phyloP scores from a whole-genome alignment of 768 basidiomycete species.

The Rhodosporidiobolus odoratus region DNA sequence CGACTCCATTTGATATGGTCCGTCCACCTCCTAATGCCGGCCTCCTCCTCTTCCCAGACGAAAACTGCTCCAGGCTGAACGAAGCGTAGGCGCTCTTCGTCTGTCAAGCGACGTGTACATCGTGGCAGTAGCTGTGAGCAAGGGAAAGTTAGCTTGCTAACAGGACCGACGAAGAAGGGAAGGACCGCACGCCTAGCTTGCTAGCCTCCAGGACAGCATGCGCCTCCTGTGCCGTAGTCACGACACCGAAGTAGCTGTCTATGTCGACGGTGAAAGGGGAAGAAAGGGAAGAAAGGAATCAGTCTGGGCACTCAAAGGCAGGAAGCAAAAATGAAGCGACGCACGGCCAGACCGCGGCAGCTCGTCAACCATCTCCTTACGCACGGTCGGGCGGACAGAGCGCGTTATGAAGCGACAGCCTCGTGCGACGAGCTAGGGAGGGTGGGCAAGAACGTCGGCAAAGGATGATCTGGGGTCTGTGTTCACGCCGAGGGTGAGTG shows the following conservation, averaged over 20 bases:
- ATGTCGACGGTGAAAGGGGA: conserved; percentile 10
- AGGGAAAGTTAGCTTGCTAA: conserved; percentile 37
- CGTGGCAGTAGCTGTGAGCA: conserved; percentile 45
- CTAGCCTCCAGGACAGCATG: conserved; percentile 33
- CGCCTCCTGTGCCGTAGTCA: conserved; percentile 24
- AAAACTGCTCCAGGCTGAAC: conserved; percentile 30
- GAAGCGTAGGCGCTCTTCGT: conserved; percentile 44
- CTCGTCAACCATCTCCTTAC: conserved; percentile 14
- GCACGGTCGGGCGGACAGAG: no score
- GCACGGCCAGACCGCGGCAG: conserved; percentile 15
- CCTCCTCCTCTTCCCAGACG: conserved; percentile 40
- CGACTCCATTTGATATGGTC: conserved; percentile 41
- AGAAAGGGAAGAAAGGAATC: neutral
- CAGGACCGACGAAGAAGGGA: neutral
- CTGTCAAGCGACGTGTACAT: conserved; percentile 45
- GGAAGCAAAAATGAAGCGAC: neutral
- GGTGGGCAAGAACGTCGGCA: no score
- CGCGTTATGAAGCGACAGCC: no score
- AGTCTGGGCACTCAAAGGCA: neutral
- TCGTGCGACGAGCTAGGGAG: no score
- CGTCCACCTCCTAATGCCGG: conserved; percentile 38
- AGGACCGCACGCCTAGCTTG: conserved; percentile 34
- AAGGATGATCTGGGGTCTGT: no score
- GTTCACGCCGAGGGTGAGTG: no score
- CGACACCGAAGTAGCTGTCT: conserved; percentile 37